phyloP scores from a whole-genome alignment of 2,329 filamentous ascomycete genomes.

The Neoascochyta sp. region DNA sequence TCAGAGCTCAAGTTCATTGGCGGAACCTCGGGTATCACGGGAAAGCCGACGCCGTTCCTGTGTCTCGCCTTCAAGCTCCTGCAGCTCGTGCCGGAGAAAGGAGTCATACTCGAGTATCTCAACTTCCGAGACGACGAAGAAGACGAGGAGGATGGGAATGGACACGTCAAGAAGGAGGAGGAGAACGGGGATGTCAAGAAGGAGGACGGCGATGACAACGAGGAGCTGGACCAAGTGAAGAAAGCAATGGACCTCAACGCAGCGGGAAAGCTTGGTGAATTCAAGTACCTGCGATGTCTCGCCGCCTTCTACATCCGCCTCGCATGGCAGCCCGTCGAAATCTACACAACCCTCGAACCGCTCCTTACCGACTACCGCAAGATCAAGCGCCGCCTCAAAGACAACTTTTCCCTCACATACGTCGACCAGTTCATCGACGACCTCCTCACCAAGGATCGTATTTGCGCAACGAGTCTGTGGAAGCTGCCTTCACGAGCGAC shows the following conservation, averaged over 20 bases:
- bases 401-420: conserved; percentile 70
- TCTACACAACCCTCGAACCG: conserved; percentile 78
- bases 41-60: conserved; percentile 87
- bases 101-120: conserved; percentile 76
- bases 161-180: conserved; percentile 36
- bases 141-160: conserved; percentile 10
- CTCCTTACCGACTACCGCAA: conserved; percentile 80
- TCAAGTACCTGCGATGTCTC: conserved; percentile 79
- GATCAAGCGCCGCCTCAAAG: conserved; percentile 69
- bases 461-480: conserved; percentile 88
- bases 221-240: conserved; percentile 9
- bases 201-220: conserved; percentile 35
- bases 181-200: conserved; percentile 9
- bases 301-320: conserved; percentile 91
- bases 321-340: conserved; percentile 75
- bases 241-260: conserved; percentile 26
- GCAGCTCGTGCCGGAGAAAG: conserved; percentile 76
- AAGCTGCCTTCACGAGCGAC: conserved; percentile 80
- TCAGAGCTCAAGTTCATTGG: conserved; percentile 80
- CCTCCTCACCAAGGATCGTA: conserved; percentile 78
- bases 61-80: conserved; percentile 94
- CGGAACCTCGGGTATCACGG: conserved; percentile 78
- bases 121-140: conserved; percentile 46
- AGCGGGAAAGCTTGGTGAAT: conserved; percentile 40
- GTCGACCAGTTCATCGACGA: conserved; percentile 95